phyloP scores from a whole-genome alignment of 257 asterid genomes.

The Paulownia fortunei region DNA sequence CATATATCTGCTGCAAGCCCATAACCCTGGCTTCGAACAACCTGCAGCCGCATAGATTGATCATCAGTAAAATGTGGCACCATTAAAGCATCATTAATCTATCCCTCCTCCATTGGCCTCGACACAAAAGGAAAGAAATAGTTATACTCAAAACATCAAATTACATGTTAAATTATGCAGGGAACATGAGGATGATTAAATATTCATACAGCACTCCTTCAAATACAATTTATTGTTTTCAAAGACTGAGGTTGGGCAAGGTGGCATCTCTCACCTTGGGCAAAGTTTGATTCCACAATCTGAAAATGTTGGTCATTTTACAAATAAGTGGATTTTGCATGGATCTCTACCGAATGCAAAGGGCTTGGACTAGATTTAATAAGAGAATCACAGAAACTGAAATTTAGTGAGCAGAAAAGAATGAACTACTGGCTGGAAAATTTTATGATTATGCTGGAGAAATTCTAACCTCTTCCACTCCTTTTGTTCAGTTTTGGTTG shows the following conservation, averaged over 20 bases:
- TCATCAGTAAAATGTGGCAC: constrained; percentile 24
- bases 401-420: background rate
- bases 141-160: background rate
- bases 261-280: constrained; percentile 3
- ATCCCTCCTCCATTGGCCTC: background rate
- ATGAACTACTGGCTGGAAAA: too few species aligned
- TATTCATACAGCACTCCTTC: background rate
- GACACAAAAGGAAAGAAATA: background rate
- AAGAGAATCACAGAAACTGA: background rate
- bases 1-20: constrained; percentile 97
- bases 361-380: background rate
- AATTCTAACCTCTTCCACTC: background rate
- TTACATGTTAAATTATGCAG: constrained; percentile 5
- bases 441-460: background rate
- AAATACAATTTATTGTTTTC: background rate
- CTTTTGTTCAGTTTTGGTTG: background rate
- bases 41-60: constrained; percentile 50
- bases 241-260: background rate
- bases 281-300: background rate
- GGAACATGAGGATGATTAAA: constrained; percentile 15
- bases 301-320: background rate
- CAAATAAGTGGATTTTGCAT: background rate
- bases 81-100: constrained; percentile 6
- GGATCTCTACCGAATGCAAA: background rate
- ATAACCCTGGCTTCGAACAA: constrained; percentile 79